These are phyloP conservation scores for Penicillium parvum DNA, from an alignment of 495 filamentous ascomycete genomes.

Conservation along the genomic window DNA sequence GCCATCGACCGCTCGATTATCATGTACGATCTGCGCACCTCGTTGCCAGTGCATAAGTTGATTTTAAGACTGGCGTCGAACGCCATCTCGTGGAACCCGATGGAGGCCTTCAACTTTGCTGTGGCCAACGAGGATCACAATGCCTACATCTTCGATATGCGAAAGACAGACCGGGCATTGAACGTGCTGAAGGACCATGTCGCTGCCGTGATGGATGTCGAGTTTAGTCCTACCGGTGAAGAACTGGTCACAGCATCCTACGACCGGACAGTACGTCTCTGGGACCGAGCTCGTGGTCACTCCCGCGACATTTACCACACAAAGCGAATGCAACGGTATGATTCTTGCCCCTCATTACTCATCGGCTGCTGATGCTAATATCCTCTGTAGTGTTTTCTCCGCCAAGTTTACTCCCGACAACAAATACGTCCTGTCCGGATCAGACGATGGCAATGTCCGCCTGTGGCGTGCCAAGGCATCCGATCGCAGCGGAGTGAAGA, in stretches of 20 bases:
- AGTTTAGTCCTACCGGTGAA: constrained; percentile 91
- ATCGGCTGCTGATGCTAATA: constrained; percentile 7
- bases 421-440: constrained; percentile 79
- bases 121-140: constrained; percentile 79
- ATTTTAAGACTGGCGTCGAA: constrained; percentile 79
- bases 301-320: constrained; percentile 95
- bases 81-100: constrained; percentile 87
- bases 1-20: constrained; percentile 82
- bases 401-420: constrained; percentile 80
- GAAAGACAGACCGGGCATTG: constrained; percentile 73
- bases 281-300: constrained; percentile 74
- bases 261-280: constrained; percentile 75
- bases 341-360: not conserved
- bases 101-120: constrained; percentile 91
- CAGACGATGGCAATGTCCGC: constrained; percentile 89
- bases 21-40: constrained; percentile 86
- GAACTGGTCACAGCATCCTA: constrained; percentile 90
- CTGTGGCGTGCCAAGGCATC: constrained; percentile 92
- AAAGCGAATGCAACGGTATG: constrained; percentile 83
- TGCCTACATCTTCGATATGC: constrained; percentile 81
- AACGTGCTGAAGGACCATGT: constrained; percentile 97
- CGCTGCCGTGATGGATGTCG: constrained; percentile 93
- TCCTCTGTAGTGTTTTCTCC: constrained; percentile 65
- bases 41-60: constrained; percentile 72
- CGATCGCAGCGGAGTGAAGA: constrained; percentile 78